Evolutionary conservation across 2,329 filamentous ascomycete genomes (phyloP).

Genomic region (Bisporella sp.): DNA sequence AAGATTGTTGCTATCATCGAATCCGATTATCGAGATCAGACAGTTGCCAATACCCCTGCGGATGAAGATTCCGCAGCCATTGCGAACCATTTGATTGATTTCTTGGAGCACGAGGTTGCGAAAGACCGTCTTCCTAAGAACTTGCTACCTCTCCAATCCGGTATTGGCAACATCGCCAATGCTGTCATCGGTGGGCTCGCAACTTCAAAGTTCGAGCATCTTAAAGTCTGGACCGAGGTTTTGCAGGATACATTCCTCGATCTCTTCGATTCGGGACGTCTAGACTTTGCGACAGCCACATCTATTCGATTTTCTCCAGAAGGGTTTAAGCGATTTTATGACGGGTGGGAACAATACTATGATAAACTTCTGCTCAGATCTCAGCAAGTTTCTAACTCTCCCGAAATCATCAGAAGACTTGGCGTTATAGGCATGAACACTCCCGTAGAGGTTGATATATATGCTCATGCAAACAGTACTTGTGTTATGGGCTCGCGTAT

Average conservation of each 20-base stretch:
- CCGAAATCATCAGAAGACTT: conserved; percentile 81
- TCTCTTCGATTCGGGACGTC: conserved; percentile 79
- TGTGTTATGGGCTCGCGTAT: conserved; percentile 85
- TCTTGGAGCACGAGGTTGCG: conserved; percentile 77
- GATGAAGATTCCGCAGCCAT: conserved; percentile 69
- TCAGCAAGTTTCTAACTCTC: conserved; percentile 84
- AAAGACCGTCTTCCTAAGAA: conserved; percentile 70
- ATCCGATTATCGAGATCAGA: conserved; percentile 73
- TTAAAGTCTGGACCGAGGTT: conserved; percentile 91
- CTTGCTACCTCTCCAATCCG: conserved; percentile 76
- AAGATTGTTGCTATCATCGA: conserved; percentile 81
- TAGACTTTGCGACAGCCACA: conserved; percentile 86
- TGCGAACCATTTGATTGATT: conserved; percentile 73
- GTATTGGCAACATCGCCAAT: conserved; percentile 91
- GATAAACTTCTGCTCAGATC: conserved; percentile 78
- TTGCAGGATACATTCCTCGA: conserved; percentile 91
- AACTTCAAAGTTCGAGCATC: conserved; percentile 75
- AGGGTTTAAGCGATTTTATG: conserved; percentile 86
- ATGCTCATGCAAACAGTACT: conserved; percentile 86
- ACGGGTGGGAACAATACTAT: conserved; percentile 73
- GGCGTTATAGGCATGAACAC: conserved; percentile 95
- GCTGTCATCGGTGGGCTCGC: conserved; percentile 80
- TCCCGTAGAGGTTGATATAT: conserved; percentile 89
- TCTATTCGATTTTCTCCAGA: conserved; percentile 87
- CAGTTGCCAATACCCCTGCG: conserved; percentile 67